Evolutionary conservation across 192 early-diverging fungal species (phyloP).

Genomic region (Umbelopsis ramanniana): DNA sequence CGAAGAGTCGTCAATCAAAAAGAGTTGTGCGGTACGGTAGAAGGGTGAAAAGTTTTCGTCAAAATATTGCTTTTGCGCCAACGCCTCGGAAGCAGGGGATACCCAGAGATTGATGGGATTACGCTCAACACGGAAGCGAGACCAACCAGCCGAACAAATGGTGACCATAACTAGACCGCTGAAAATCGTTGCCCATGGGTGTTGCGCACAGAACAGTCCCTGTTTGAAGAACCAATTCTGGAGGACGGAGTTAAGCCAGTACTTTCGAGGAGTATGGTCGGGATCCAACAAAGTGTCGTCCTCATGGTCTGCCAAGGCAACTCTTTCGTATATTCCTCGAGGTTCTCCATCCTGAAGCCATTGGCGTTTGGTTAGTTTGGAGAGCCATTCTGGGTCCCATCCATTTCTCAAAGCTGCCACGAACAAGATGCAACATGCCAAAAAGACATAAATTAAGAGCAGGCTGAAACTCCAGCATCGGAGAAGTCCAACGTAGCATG

Average conservation of each 20-base stretch:
- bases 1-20: slow-evolving; percentile 44
- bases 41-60: slow-evolving; percentile 67
- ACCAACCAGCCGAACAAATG: slow-evolving; percentile 62
- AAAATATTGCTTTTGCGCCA: slow-evolving; percentile 60
- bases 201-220: slow-evolving; percentile 57
- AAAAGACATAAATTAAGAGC: slow-evolving; percentile 44
- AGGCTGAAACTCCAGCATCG: slow-evolving; percentile 58
- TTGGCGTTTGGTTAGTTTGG: neutral
- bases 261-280: slow-evolving; percentile 50
- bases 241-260: slow-evolving; percentile 52
- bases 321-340: slow-evolving; percentile 41
- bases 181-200: slow-evolving; percentile 57
- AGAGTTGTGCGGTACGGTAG: slow-evolving; percentile 67
- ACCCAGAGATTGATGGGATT: slow-evolving; percentile 68
- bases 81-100: slow-evolving; percentile 55
- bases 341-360: slow-evolving; percentile 4
- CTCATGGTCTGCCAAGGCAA: slow-evolving; percentile 45
- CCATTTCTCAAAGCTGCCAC: slow-evolving; percentile 36
- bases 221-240: slow-evolving; percentile 66
- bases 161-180: slow-evolving; percentile 45
- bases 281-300: slow-evolving; percentile 46
- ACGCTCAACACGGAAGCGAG: slow-evolving; percentile 54
- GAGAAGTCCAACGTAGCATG: slow-evolving; percentile 44
- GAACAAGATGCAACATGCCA: slow-evolving; percentile 32
- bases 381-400: slow-evolving; percentile 1